These are phyloP conservation scores for Limonium bicolor DNA, from an alignment of 148 eudicot genomes.

Conservation along the genomic window DNA sequence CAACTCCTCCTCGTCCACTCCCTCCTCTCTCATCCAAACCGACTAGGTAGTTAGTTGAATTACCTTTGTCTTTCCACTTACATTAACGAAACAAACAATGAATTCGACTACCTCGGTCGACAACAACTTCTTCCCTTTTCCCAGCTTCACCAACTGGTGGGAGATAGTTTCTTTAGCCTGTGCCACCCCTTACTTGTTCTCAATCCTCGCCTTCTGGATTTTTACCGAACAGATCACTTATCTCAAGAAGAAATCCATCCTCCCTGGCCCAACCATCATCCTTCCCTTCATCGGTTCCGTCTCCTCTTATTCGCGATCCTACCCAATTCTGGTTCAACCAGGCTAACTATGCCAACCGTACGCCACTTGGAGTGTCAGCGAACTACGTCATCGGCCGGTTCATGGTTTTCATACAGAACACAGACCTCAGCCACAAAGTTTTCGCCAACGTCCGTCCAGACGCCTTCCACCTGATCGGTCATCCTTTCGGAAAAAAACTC, in stretches of 20 bases:
- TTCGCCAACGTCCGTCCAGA: slow-evolving; percentile 66
- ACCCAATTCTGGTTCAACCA: slow-evolving; percentile 57
- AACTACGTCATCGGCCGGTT: slow-evolving; percentile 52
- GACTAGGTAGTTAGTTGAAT: no score
- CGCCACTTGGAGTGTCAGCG: slow-evolving; percentile 46
- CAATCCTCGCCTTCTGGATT: slow-evolving; percentile 15
- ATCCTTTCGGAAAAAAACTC: slow-evolving; percentile 72
- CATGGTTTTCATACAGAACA: slow-evolving; percentile 32
- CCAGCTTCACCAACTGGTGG: neutral
- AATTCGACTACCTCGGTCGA: no score
- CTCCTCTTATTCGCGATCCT: slow-evolving; percentile 35
- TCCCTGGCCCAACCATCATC: slow-evolving; percentile 53
- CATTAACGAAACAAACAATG: no score
- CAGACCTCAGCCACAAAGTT: slow-evolving; percentile 54
- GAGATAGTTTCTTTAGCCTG: neutral
- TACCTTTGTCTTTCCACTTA: no score
- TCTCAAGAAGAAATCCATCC: slow-evolving; percentile 27
- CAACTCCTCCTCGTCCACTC: no score
- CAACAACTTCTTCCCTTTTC: neutral
- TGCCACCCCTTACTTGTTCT: slow-evolving; percentile 19
- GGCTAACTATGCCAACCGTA: slow-evolving; percentile 32
- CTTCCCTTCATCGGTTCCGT: slow-evolving; percentile 61
- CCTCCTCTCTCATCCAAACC: no score
- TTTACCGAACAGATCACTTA: slow-evolving; percentile 44
- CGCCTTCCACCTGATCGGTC: slow-evolving; percentile 74